Conservation (phyloP, 345 rosid species). For the Pistacia atlantica region DNA sequence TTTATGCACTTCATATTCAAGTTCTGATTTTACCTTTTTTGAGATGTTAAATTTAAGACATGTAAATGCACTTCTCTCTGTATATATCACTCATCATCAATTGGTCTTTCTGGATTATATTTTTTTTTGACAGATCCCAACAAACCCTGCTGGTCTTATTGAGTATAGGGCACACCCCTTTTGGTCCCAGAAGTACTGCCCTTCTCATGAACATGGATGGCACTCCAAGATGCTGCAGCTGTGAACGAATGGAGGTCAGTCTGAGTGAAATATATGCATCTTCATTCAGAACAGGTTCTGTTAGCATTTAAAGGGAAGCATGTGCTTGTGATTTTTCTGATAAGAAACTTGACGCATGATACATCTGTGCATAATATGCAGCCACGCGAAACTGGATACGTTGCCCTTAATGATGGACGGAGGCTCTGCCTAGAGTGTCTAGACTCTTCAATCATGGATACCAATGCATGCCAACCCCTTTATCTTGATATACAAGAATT, state of each 20-base stretch:
- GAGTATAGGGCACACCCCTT: conserved; percentile 99
- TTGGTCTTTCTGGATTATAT: conserved; percentile 30
- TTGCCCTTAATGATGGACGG: conserved; percentile 86
- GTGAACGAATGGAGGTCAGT: conserved; percentile 99
- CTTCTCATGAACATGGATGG: conserved; percentile 89
- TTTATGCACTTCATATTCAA: neutral
- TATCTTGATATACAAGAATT: conserved; percentile 75
- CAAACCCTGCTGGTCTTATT: conserved; percentile 88
- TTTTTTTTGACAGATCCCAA: conserved; percentile 76
- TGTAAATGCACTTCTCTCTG: conserved; percentile 10
- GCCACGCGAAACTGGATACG: conserved; percentile 68
- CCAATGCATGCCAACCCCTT: conserved; percentile 84
- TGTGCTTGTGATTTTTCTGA: neutral
- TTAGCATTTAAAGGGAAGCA: neutral
- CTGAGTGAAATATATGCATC: conserved; percentile 5
- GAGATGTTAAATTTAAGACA: conserved; percentile 10
- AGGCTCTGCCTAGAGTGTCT: conserved; percentile 94
- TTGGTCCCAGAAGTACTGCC: conserved; percentile 97
- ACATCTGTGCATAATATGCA: conserved; percentile 35
- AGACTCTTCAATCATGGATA: conserved; percentile 96
- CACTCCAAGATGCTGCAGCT: conserved; percentile 97
- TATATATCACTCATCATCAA: conserved; percentile 15
- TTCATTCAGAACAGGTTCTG: neutral
- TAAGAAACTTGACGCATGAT: conserved; percentile 15
- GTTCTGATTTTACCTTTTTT: conserved; percentile 2